phyloP scores from a whole-genome alignment of 208 protist species.

The Leishmania major region DNA sequence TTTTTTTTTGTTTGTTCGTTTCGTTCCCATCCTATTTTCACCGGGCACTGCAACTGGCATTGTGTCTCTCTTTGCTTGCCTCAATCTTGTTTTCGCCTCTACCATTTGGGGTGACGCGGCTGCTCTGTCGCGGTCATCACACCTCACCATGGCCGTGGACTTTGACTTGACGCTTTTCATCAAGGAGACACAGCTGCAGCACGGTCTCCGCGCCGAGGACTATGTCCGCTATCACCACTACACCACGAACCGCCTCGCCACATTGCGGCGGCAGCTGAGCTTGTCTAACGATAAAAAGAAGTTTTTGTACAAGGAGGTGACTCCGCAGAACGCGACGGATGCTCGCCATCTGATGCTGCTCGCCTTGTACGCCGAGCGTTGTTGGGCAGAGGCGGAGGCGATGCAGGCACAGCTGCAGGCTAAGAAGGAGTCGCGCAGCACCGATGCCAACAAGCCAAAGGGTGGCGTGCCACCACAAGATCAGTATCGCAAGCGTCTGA shows the following conservation, averaged over 20 bases:
- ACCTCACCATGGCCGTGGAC: constrained; percentile 40
- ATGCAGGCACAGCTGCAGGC: constrained; percentile 57
- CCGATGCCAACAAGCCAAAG: constrained; percentile 39
- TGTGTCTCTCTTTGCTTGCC: not conserved
- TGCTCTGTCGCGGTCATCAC: not conserved
- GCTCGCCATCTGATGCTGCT: constrained; percentile 76
- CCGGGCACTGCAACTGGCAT: not conserved
- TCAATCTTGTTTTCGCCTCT: not conserved
- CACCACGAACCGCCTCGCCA: constrained; percentile 75
- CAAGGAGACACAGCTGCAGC: constrained; percentile 89
- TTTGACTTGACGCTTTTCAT: constrained; percentile 78
- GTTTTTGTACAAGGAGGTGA: constrained; percentile 81
- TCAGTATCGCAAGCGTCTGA: constrained; percentile 84
- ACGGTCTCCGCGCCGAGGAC: constrained; percentile 84
- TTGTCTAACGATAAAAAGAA: constrained; percentile 79
- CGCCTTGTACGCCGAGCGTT: constrained; percentile 81
- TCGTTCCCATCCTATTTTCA: not conserved
- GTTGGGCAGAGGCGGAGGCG: constrained; percentile 79
- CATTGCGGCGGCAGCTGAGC: constrained; percentile 73
- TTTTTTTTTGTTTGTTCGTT: not conserved
- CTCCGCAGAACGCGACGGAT: constrained; percentile 57
- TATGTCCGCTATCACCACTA: constrained; percentile 85
- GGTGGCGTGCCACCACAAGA: constrained; percentile 62
- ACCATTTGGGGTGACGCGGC: not conserved
- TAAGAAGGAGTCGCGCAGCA: constrained; percentile 33